These are phyloP conservation scores for Didymella lethalis DNA, from an alignment of 2,329 filamentous ascomycete genomes.

Conservation along the genomic window DNA sequence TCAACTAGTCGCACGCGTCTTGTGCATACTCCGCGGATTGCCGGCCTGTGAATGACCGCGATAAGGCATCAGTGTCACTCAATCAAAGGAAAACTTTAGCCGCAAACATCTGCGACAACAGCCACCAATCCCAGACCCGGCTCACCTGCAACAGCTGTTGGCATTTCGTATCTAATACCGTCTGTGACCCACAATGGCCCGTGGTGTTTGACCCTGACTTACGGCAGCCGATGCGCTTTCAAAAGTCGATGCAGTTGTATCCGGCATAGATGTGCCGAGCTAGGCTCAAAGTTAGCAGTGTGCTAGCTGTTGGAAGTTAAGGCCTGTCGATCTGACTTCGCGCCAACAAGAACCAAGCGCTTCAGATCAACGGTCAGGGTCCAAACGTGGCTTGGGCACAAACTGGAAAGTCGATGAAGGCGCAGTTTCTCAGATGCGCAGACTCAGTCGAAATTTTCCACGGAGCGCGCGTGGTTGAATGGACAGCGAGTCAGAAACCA, in stretches of 20 bases:
- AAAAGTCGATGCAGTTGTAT: conserved; percentile 8
- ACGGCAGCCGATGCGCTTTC: conserved; percentile 6
- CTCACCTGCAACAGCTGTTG: background rate
- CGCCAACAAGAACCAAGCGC: conserved; percentile 1
- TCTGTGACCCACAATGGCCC: background rate
- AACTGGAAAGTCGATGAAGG: conserved; percentile 15
- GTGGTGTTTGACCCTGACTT: conserved; percentile 4
- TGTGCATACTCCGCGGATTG: background rate
- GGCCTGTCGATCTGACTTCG: background rate
- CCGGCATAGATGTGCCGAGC: conserved; percentile 3
- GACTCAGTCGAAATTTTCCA: background rate
- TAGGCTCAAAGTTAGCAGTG: background rate
- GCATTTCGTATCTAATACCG: no score
- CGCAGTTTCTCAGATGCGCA: conserved; percentile 12
- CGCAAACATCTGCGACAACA: conserved; percentile 3
- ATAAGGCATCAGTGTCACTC: conserved; percentile 3
- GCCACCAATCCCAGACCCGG: background rate
- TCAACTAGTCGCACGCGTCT: background rate
- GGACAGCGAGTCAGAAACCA: background rate
- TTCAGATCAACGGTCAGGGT: conserved; percentile 10
- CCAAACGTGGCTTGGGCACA: conserved; percentile 16
- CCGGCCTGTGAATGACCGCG: conserved; percentile 8
- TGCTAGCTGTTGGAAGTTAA: background rate
- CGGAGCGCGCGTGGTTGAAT: background rate
- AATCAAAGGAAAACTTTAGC: conserved; percentile 1